Conservation (phyloP, 2,329 filamentous ascomycete genomes). For the Didymella exigua region DNA sequence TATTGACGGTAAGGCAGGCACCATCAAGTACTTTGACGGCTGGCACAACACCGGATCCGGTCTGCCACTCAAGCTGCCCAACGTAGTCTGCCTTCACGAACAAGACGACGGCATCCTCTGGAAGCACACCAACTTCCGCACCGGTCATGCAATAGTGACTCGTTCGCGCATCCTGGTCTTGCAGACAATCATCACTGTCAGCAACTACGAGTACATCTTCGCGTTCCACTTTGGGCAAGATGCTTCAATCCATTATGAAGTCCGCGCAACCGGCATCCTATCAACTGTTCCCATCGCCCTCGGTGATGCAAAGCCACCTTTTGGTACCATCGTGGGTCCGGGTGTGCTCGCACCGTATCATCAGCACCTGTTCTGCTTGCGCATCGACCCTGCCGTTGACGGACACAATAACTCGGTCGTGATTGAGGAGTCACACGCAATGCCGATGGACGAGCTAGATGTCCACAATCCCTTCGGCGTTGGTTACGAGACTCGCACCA, state of each 20-base stretch:
- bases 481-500: constrained; percentile 25
- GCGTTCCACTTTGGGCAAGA: constrained; percentile 52
- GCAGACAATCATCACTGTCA: constrained; percentile 35
- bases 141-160: constrained; percentile 26
- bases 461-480: constrained; percentile 28
- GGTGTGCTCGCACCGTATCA: constrained; percentile 53
- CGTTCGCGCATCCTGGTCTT: constrained; percentile 31
- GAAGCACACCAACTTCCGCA: constrained; percentile 40
- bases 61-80: constrained; percentile 47
- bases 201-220: constrained; percentile 46
- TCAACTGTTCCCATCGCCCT: constrained; percentile 49
- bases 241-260: constrained; percentile 50
- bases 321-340: constrained; percentile 49
- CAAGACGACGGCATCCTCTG: constrained; percentile 56
- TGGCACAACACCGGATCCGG: constrained; percentile 46
- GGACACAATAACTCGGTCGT: constrained; percentile 45
- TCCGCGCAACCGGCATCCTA: constrained; percentile 53
- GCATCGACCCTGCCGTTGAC: constrained; percentile 53
- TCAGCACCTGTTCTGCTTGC: constrained; percentile 53
- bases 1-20: background rate
- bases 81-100: constrained; percentile 62
- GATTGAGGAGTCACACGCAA: constrained; percentile 32
- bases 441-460: constrained; percentile 19
- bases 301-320: constrained; percentile 41
- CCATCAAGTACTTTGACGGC: constrained; percentile 53